Evolutionary conservation across 2,329 filamentous ascomycete genomes (phyloP).

Genomic region (Neofusicoccum laricinum): DNA sequence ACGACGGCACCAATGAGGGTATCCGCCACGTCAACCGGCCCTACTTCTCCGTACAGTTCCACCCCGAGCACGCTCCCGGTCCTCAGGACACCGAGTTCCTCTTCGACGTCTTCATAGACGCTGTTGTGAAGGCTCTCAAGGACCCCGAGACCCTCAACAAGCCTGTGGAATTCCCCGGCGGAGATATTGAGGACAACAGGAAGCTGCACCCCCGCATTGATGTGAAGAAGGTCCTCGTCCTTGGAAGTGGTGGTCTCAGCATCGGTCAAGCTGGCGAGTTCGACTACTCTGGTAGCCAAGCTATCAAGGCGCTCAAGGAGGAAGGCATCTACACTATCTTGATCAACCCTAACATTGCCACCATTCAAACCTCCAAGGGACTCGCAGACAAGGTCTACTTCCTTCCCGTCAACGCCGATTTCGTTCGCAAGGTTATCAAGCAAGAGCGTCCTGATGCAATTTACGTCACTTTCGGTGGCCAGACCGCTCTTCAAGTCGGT

Average conservation of each 20-base stretch:
- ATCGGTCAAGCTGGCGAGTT: conserved; percentile 99
- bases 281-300: conserved; percentile 96
- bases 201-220: conserved; percentile 72
- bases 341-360: conserved; percentile 99
- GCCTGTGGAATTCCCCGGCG: conserved; percentile 84
- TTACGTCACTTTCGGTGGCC: conserved; percentile 95
- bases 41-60: conserved; percentile 99
- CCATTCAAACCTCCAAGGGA: conserved; percentile 97
- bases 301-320: conserved; percentile 96
- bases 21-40: conserved; percentile 83
- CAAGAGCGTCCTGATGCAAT: conserved; percentile 95
- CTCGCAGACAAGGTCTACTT: conserved; percentile 99
- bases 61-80: conserved; percentile 94
- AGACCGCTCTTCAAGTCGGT: conserved; percentile 94
- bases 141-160: conserved; percentile 65
- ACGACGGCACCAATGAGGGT: conserved; percentile 97
- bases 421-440: conserved; percentile 95
- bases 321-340: conserved; percentile 97
- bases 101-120: conserved; percentile 93
- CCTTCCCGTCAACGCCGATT: conserved; percentile 92
- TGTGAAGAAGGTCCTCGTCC: conserved; percentile 90
- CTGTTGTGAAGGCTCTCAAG: conserved; percentile 69
- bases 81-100: conserved; percentile 94
- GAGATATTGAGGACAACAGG: conserved; percentile 74
- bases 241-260: conserved; percentile 91